Conservation (phyloP, 2,329 filamentous ascomycete species). For the Penicillium sp. region DNA sequence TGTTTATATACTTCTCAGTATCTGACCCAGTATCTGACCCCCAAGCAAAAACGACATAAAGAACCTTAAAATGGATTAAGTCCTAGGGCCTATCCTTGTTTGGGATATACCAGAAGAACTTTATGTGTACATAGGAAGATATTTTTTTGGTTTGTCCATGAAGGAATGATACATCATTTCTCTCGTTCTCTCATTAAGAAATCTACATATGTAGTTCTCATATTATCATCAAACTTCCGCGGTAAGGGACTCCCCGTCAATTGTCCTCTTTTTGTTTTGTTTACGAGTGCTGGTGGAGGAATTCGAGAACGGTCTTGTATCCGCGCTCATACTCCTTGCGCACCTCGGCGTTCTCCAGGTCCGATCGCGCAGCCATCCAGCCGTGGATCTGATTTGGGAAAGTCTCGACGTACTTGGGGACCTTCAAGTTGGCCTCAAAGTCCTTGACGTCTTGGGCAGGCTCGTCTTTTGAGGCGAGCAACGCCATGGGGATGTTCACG, state of each 20-base stretch:
- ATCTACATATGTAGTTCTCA: not conserved
- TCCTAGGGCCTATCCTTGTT: not conserved
- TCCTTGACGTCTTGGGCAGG: conserved; percentile 48
- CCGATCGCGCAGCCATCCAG: conserved; percentile 48
- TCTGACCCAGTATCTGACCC: too few species aligned
- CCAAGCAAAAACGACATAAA: not conserved
- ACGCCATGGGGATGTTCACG: conserved; percentile 57
- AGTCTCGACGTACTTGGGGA: conserved; percentile 46
- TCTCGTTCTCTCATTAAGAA: not conserved
- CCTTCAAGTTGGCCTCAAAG: conserved; percentile 42
- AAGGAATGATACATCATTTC: not conserved
- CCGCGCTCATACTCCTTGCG: conserved; percentile 47
- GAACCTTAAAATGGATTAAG: not conserved
- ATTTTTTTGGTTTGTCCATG: not conserved
- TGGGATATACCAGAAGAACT: not conserved
- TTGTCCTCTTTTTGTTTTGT: not conserved
- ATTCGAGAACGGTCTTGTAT: conserved; percentile 43
- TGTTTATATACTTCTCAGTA: not conserved
- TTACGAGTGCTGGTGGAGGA: conserved; percentile 44
- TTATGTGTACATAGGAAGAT: not conserved
- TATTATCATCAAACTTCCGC: not conserved
- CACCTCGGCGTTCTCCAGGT: conserved; percentile 42
- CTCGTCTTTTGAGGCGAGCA: conserved; percentile 61
- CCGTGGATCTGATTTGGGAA: conserved; percentile 48
- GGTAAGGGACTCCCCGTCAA: not conserved